Conservation (phyloP, 331 rosid species). For the Telfairia occidentalis region DNA sequence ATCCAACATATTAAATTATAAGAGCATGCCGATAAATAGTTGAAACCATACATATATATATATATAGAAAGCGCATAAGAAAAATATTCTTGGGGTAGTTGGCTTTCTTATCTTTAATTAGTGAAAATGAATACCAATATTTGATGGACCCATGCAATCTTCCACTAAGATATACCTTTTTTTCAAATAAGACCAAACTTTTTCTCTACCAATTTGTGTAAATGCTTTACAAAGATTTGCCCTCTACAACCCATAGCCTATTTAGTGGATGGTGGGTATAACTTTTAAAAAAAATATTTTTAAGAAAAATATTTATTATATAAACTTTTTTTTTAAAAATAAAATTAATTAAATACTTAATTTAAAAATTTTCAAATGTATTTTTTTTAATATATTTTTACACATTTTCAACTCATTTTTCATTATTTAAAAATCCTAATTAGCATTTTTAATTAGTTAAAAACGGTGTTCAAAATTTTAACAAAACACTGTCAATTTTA, state of each 20-base stretch:
- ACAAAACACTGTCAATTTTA: too few relatives aligned
- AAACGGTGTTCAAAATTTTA: too few relatives aligned
- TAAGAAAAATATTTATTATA: too few relatives aligned
- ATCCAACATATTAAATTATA: not conserved
- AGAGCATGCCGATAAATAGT: not conserved
- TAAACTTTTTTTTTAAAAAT: too few relatives aligned
- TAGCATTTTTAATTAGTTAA: too few relatives aligned
- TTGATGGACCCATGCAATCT: constrained; percentile 3
- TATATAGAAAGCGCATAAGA: not conserved
- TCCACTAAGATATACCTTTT: not conserved
- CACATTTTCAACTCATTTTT: too few relatives aligned
- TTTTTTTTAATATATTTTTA: too few relatives aligned
- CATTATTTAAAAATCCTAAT: too few relatives aligned
- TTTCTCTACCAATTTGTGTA: not conserved
- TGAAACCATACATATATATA: not conserved
- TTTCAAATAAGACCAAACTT: constrained; percentile 2
- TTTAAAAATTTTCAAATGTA: too few relatives aligned
- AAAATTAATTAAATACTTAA: too few relatives aligned
- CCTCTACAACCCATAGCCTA: not conserved
- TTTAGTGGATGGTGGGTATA: too few relatives aligned
- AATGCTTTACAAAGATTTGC: not conserved
- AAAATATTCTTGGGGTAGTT: not conserved
- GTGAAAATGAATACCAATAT: constrained; percentile 2
- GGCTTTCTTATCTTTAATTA: not conserved
- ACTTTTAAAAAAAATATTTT: too few relatives aligned